Percentiles rank a stretch among this genome's conserved stretches.
Evolutionary conservation across 108 stramenopile species (phyloP).

Genomic region (Skeletonema costatum): DNA sequence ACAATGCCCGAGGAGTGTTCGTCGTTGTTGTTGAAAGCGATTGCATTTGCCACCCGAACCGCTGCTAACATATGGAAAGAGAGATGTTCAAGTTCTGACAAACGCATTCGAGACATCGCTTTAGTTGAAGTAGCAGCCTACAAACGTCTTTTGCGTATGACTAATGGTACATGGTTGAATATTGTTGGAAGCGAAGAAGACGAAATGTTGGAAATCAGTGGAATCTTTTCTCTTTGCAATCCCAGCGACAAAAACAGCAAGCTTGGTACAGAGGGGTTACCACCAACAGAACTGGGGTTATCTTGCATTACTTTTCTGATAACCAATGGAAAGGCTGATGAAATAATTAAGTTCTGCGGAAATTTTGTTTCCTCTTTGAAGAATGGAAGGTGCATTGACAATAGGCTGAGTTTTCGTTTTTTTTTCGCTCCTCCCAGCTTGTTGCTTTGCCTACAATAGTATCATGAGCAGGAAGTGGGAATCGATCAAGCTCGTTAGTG

Average conservation of each 20-base stretch:
- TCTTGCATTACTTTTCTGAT: conserved; percentile 19
- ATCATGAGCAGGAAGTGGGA: conserved; percentile 44
- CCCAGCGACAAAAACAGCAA: neutral
- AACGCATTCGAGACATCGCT: conserved; percentile 70
- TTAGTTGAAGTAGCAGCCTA: conserved; percentile 52
- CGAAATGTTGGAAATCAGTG: neutral
- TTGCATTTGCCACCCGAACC: conserved; percentile 29
- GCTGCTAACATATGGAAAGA: conserved; percentile 55
- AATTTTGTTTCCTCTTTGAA: neutral
- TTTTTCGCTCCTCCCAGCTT: conserved; percentile 17
- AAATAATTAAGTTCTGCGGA: conserved; percentile 21
- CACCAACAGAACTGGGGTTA: conserved; percentile 11
- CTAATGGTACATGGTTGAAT: conserved; percentile 39
- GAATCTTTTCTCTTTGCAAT: neutral
- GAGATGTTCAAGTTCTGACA: conserved; percentile 48
- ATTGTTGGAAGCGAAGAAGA: conserved; percentile 7
- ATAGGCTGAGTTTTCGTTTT: neutral
- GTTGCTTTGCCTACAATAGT: conserved; percentile 30
- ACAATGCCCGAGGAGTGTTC: neutral
- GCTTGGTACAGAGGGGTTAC: neutral
- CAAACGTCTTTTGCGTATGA: conserved; percentile 27
- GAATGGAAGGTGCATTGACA: neutral
- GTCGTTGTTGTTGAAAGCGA: conserved; percentile 17
- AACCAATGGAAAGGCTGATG: conserved; percentile 29
- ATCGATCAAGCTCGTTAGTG: conserved; percentile 32